Conservation (phyloP, 169 alveolate species). For the Eimeria maxima region DNA sequence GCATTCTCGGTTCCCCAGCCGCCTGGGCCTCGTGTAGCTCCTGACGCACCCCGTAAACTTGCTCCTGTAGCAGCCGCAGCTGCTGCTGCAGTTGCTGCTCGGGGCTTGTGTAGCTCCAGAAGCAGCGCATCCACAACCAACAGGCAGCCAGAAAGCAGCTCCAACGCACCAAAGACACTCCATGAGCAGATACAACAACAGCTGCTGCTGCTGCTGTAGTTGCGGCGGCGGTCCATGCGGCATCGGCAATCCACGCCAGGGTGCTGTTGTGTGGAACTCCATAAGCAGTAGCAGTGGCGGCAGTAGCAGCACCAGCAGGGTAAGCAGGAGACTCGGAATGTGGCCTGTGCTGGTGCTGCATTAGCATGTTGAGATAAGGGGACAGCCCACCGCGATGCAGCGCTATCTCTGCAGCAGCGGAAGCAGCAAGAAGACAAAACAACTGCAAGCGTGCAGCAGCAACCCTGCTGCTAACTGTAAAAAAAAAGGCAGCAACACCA, state of each 20-base stretch:
- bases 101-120: conserved; percentile 31
- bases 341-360: conserved; percentile 22
- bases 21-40: conserved; percentile 55
- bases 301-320: neutral
- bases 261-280: neutral
- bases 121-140: conserved; percentile 34
- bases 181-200: neutral
- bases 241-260: neutral
- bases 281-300: neutral
- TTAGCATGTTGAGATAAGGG: neutral
- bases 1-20: conserved; percentile 49
- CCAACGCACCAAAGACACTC: conserved; percentile 41
- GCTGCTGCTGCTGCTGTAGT: neutral
- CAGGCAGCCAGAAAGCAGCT: neutral
- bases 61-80: conserved; percentile 60
- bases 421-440: neutral
- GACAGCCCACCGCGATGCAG: conserved; percentile 52
- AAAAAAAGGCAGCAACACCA: neutral
- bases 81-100: conserved; percentile 55
- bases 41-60: neutral
- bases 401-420: conserved; percentile 49
- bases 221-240: neutral
- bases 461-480: conserved; percentile 45
- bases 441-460: conserved; percentile 37
- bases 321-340: neutral